Percentiles rank a stretch among this genome's conserved stretches.
These are phyloP conservation scores for Penicillium nordicum DNA, from an alignment of 2,329 filamentous ascomycete species.

Conservation along the genomic window DNA sequence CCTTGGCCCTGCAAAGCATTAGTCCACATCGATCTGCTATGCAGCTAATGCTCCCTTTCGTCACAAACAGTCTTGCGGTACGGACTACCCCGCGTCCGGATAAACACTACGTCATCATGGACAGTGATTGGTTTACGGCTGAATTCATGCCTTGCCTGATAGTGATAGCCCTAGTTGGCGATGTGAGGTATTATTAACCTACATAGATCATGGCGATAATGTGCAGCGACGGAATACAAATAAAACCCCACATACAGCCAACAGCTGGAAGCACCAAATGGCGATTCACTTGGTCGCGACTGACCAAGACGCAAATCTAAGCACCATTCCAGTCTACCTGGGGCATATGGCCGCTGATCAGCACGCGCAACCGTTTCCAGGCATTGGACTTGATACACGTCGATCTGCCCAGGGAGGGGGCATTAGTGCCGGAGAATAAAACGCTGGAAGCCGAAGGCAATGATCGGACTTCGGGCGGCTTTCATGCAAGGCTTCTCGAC, in stretches of 20 bases:
- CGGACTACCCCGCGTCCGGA: too few species aligned
- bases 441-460: slow-evolving; percentile 43
- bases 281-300: too few species aligned
- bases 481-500: slow-evolving; percentile 46
- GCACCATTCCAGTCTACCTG: slow-evolving; percentile 48
- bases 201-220: neutral
- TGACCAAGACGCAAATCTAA: slow-evolving; percentile 28
- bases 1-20: slow-evolving; percentile 6
- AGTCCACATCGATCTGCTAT: slow-evolving; percentile 12
- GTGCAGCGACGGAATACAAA: too few species aligned
- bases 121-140: slow-evolving; percentile 47
- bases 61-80: slow-evolving; percentile 5
- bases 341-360: slow-evolving; percentile 45
- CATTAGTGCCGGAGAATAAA: slow-evolving; percentile 44
- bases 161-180: slow-evolving; percentile 46
- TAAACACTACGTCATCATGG: slow-evolving; percentile 38
- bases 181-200: slow-evolving; percentile 31
- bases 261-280: slow-evolving; percentile 39
- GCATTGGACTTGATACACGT: slow-evolving; percentile 48
- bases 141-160: slow-evolving; percentile 46
- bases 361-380: slow-evolving; percentile 46
- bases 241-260: slow-evolving; percentile 35
- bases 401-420: slow-evolving; percentile 46
- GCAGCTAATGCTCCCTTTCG: slow-evolving; percentile 11
- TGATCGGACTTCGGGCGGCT: slow-evolving; percentile 47